phyloP scores from a whole-genome alignment of 2,329 filamentous ascomycete species.

The Cladosporium sp. region DNA sequence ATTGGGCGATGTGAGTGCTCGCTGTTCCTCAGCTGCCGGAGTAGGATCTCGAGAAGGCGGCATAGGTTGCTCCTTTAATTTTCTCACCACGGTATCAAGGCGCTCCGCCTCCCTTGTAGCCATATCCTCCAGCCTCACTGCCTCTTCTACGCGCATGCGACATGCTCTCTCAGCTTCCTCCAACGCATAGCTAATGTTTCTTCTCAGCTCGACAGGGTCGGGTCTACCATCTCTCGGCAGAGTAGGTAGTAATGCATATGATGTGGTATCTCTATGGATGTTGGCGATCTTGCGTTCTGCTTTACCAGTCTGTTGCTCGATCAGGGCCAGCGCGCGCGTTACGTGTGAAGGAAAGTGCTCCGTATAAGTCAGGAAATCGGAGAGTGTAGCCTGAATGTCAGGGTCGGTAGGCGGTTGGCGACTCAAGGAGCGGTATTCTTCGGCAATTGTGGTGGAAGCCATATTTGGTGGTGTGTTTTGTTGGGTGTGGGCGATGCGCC shows the following conservation, averaged over 20 bases:
- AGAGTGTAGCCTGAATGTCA: conserved; percentile 61
- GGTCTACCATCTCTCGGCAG: conserved; percentile 45
- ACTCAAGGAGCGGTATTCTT: conserved; percentile 30
- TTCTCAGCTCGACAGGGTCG: conserved; percentile 49
- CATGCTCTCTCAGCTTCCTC: conserved; percentile 28
- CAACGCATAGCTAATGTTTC: conserved; percentile 51
- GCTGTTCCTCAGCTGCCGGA: conserved; percentile 31
- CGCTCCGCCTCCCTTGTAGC: conserved; percentile 43
- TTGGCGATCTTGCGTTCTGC: conserved; percentile 39
- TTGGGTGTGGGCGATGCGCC: background rate
- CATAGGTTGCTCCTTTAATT: conserved; percentile 57
- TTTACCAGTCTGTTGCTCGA: conserved; percentile 47
- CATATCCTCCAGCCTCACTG: conserved; percentile 30
- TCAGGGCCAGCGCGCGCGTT: conserved; percentile 58
- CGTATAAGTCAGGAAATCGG: conserved; percentile 64
- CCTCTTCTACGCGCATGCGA: conserved; percentile 34
- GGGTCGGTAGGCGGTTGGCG: conserved; percentile 44
- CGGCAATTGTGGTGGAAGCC: conserved; percentile 20
- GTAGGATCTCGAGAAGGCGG: conserved; percentile 59
- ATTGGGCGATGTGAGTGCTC: conserved; percentile 30
- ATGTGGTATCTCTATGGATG: conserved; percentile 45
- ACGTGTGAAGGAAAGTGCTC: conserved; percentile 64
- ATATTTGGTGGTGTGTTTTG: conserved; percentile 11
- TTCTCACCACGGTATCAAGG: conserved; percentile 55
- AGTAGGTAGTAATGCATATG: conserved; percentile 48